Base-by-base conservation (phyloP, 495 filamentous ascomycete species). In the Aspergillus diversus region DNA sequence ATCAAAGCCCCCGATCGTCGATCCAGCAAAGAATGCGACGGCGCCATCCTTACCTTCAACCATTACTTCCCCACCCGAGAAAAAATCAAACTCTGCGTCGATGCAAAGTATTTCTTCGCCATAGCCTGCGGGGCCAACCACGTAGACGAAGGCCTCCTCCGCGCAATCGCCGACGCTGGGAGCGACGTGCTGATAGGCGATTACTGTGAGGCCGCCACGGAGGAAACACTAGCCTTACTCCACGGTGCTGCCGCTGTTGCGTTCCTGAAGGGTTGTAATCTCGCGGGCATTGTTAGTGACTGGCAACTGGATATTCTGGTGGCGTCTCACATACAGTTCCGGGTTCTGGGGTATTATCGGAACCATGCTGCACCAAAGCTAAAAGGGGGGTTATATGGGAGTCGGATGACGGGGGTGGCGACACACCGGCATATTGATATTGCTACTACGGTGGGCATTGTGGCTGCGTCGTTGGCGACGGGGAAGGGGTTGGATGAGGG, bases 141-240 rank as follows among this genome's bases (percentile, higher is more conserved):
- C 31, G 56, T 49, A 9, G 59, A 69, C 27, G 66, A 69, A 17
- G 69, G 69, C 9, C 35, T 67, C 0, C 43, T 66, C 2, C 52
- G 61, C 0, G 66, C 69, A 6, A 46, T 71, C 6, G 69, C 69
- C 13, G 64, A 69, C 17, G 60, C 66, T 1, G 63, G 57, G 21
- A 71, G 69, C 16, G 62, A 71, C 33, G 56, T 71, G 9, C 35
- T 69, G 33, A 71, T 69, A 15, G 69, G 64, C 4, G 69, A 71
- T 32, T 71, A 71, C 55, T 69, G 64, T 51, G 69, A 71, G 55
- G 69, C 60, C 7, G 63, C 69, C 4, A 60, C 61, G 37, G 56
- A 46, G 6, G 48, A 58, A 34, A 56, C 35, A 0, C 49, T 69
- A 6, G 43, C 53, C 8, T 33, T 64, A 2, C 55, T 71, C 1